Evolutionary conservation across 164 flowering plant species (phyloP), one percentile per base, ranked within the genome.

Genomic region (Cinnamomum chago): DNA sequence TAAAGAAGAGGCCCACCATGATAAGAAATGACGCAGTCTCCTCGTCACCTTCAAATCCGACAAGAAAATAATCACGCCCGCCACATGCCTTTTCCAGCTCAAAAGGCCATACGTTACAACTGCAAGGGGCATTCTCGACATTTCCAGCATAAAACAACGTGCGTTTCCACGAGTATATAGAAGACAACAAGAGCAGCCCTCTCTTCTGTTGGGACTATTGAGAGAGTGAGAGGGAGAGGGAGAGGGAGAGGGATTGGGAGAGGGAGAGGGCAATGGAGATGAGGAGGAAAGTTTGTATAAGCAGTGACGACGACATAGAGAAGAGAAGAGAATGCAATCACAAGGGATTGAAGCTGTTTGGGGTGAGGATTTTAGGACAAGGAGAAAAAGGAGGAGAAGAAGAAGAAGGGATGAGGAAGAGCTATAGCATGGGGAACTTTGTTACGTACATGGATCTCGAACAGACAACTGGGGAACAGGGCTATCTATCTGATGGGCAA

Each of bases 361-460:
- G 85, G 22, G 84, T 85, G 47, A 81, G 65, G 10, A 80, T 85
- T 40, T 30, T 18, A 70, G 40, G 33, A 1, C 50, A 71, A 4
- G 68, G 66, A 28, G 71, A 60, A 7, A 79, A 66, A 35, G 27
- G 0, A 62, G 66, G 12, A 62, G 28, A 17, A 55, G 60, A 55
- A 18, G 60, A 20, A 22, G 69, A 77, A 1, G 67, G 66, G 2
- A 81, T 83, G 68, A 84, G 76, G 81, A 88, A 84, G 77, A 83
- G 88, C 58, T 40, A 33, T n/a, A 88, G 90, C 70, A 67, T 85
- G 86, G 89, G 79, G 5, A 82, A 88, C 74, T 62, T 87, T 70
- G 74, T 67, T 22, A 28, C 78, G 3, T 67, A 51, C 50, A 23
- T 50, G 35, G 51, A 13, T 30, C 33, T 51, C 4, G 30, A 20